Evolutionary conservation across 768 basidiomycete genomes (phyloP).

Genomic region (Termitomyces sp.): DNA sequence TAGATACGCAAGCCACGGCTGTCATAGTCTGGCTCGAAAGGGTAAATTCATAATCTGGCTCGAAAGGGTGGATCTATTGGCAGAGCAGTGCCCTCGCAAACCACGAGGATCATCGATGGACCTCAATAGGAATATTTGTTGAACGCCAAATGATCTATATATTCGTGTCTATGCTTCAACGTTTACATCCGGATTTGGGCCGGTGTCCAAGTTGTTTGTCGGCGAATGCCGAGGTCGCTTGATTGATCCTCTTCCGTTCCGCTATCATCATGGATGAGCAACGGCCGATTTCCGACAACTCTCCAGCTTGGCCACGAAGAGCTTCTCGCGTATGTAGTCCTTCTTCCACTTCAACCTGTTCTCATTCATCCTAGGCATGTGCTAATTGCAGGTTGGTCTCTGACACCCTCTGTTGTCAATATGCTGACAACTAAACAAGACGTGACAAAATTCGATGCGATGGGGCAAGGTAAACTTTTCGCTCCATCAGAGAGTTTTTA

Average conservation of each 20-base stretch:
- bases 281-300: conserved; percentile 48
- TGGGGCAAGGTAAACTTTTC: conserved; percentile 36
- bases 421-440: conserved; percentile 24
- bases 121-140: too few relatives aligned
- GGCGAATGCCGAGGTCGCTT: conserved; percentile 25
- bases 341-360: conserved; percentile 8
- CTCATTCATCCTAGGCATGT: conserved; percentile 39
- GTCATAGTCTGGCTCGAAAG: too few relatives aligned
- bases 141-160: too few relatives aligned
- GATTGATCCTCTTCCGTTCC: conserved; percentile 25
- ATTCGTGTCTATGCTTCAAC: too few relatives aligned
- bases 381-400: conserved; percentile 49
- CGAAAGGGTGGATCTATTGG: too few relatives aligned
- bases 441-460: conserved; percentile 62
- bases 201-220: not conserved
- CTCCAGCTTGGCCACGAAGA: conserved; percentile 45
- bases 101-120: too few relatives aligned
- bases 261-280: conserved; percentile 34
- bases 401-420: conserved; percentile 2
- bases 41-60: too few relatives aligned
- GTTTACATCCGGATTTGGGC: not conserved
- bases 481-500: not conserved
- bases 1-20: too few relatives aligned
- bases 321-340: conserved; percentile 38
- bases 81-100: too few relatives aligned